phyloP scores from a whole-genome alignment of 2,329 filamentous ascomycete genomes.

The Monosporascus sp. region DNA sequence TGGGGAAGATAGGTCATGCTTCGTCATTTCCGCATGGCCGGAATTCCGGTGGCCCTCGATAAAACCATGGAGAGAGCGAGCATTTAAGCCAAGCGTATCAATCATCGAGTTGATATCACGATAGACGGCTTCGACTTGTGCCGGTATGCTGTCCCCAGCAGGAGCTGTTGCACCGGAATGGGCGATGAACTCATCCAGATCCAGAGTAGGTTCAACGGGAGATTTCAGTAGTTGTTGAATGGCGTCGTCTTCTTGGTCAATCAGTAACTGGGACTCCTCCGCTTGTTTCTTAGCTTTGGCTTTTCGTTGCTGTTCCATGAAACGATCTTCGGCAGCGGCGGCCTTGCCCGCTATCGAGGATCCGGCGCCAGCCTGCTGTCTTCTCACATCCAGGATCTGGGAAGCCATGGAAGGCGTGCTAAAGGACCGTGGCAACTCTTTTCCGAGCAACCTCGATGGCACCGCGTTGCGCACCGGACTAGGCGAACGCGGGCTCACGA shows the following conservation, averaged over 20 bases:
- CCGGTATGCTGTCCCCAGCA: constrained; percentile 51
- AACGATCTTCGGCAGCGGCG: constrained; percentile 37
- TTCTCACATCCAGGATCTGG: constrained; percentile 40
- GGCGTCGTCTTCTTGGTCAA: constrained; percentile 65
- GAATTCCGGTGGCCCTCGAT: constrained; percentile 61
- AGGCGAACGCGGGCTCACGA: constrained; percentile 63
- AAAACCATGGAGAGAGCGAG: constrained; percentile 58
- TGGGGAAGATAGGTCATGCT: constrained; percentile 62
- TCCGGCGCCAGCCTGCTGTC: constrained; percentile 30
- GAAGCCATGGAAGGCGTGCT: constrained; percentile 56
- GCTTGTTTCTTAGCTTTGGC: constrained; percentile 50
- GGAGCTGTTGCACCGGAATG: constrained; percentile 49
- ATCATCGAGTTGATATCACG: constrained; percentile 91
- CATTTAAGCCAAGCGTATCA: constrained; percentile 83
- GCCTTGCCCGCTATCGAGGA: constrained; percentile 35
- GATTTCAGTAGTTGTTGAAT: constrained; percentile 57
- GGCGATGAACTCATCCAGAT: constrained; percentile 63
- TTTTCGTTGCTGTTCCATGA: constrained; percentile 45
- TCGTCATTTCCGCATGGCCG: constrained; percentile 47
- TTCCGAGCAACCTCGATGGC: constrained; percentile 42
- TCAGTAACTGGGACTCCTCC: constrained; percentile 50
- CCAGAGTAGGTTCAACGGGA: constrained; percentile 55
- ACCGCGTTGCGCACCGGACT: constrained; percentile 61
- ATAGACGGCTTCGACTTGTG: constrained; percentile 63
- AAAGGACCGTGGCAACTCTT: constrained; percentile 50